phyloP scores from a whole-genome alignment of 2,329 filamentous ascomycete species.

The Teratosphaeriaceae sp. region DNA sequence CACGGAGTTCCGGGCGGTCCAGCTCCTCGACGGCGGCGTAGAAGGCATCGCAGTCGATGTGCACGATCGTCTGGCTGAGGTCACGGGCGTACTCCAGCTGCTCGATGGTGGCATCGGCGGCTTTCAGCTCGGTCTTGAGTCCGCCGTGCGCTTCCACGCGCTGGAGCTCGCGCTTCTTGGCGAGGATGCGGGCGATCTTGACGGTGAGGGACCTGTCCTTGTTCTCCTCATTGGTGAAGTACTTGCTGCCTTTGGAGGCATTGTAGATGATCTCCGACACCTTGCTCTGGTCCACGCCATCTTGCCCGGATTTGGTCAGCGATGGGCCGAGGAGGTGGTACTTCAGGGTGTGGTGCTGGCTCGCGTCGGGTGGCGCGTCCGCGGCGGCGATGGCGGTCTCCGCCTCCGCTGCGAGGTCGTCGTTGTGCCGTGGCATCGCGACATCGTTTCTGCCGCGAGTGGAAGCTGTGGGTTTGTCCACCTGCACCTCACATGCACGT shows the following conservation, averaged over 20 bases:
- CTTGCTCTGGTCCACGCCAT: conserved; percentile 86
- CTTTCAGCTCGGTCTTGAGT: conserved; percentile 62
- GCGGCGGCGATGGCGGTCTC: conserved; percentile 13
- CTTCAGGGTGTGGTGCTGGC: conserved; percentile 63
- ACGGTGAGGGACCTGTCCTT: conserved; percentile 75
- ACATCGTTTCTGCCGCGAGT: not conserved
- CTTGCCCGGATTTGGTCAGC: conserved; percentile 87
- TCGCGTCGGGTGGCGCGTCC: conserved; percentile 10
- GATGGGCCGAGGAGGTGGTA: conserved; percentile 87
- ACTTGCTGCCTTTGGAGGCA: conserved; percentile 93
- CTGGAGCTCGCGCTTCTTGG: conserved; percentile 68
- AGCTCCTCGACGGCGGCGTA: conserved; percentile 85
- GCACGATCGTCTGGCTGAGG: conserved; percentile 76
- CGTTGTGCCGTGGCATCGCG: conserved; percentile 17
- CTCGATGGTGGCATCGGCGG: conserved; percentile 72
- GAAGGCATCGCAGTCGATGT: conserved; percentile 96
- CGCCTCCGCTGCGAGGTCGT: conserved; percentile 17
- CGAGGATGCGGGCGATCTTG: conserved; percentile 75
- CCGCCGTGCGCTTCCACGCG: conserved; percentile 51
- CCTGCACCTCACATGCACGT: too few species aligned
- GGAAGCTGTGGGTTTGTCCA: not conserved
- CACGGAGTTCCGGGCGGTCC: conserved; percentile 69
- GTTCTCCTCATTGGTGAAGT: conserved; percentile 82
- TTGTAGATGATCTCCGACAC: conserved; percentile 97
- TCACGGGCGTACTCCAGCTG: conserved; percentile 75